Base-by-base conservation (phyloP, 1,284 basidiomycete species). In the Quambalaria eucalypti region DNA sequence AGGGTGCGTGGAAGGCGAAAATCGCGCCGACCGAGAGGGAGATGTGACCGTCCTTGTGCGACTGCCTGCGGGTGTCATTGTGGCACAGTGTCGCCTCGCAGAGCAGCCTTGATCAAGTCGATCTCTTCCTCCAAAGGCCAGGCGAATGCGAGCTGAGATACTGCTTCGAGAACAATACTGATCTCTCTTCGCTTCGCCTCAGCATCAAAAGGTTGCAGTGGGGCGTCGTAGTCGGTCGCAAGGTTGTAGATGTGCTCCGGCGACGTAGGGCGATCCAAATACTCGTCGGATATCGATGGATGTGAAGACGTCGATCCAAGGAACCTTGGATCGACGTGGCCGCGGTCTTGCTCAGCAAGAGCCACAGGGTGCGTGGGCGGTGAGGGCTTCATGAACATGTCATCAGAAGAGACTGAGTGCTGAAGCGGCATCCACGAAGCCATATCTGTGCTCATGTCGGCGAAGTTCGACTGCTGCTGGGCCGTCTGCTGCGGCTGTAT, bases 61-160 rank as follows among this genome's bases (percentile, higher is more conserved):
- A n/a, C n/a, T n/a, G n/a, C n/a, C n/a, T n/a, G n/a, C n/a, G n/a
- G n/a, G n/a, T n/a, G n/a, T n/a, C n/a, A n/a, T n/a, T n/a, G n/a
- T n/a, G n/a, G n/a, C n/a, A n/a, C 31, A 33, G 31, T 16, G 9
- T 25, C 42, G 12, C 42, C 42, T 46, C 42, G 52, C 14, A 71
- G 40, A 28, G 67, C n/a, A 26, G 63, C 64, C 39, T 64, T 57
- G n/a, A 73, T 59, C 26, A 61, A 59, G 5, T 59, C 55, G 25
- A 73, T 69, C 39, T 73, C 66, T 12, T 55, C 46, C 14, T 66
- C 69, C 55, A 73, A 61, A 9, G 71, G 55, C 59, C 61, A 71
- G 2, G 72, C 71, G 25, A 64, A 74, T 8, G 71, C 72, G 4
- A 73, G 50, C 53, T 73, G 71, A 9, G 63, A 61, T 14, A 74